A percentile compares a stretch with the other conserved stretches of the same genome.
Evolutionary conservation across 495 filamentous ascomycete species (phyloP).

Genomic region (Jackrogersella multiformis): DNA sequence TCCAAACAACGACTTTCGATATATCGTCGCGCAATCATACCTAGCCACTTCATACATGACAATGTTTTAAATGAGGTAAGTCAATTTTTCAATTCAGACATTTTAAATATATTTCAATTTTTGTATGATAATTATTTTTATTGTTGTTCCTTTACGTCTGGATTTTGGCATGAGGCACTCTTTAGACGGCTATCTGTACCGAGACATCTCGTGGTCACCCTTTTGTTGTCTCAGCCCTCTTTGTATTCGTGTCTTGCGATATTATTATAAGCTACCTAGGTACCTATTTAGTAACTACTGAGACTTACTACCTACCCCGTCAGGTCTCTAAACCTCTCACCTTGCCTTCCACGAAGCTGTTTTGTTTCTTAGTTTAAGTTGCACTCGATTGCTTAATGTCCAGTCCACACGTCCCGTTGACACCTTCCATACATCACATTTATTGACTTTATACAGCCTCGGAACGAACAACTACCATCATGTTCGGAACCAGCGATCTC

Average conservation of each 20-base stretch:
- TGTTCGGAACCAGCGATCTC: constrained; percentile 38
- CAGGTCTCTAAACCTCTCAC: constrained; percentile 16
- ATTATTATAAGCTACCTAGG: neutral
- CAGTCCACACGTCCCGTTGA: constrained; percentile 6
- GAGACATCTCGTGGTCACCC: neutral
- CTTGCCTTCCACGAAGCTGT: constrained; percentile 23
- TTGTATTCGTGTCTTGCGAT: constrained; percentile 17
- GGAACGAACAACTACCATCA: constrained; percentile 32
- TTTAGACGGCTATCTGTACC: neutral
- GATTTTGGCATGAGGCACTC: neutral
- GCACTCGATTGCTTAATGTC: constrained; percentile 14
- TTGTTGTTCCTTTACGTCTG: neutral
- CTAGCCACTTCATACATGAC: constrained; percentile 9
- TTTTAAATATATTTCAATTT: neutral
- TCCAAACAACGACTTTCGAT: too few species aligned
- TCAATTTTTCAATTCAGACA: neutral
- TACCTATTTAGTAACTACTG: too few species aligned
- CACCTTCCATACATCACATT: constrained; percentile 16
- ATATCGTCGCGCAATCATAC: neutral
- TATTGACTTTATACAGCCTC: constrained; percentile 33
- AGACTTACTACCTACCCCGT: constrained; percentile 6
- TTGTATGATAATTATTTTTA: neutral
- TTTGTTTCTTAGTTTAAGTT: constrained; percentile 8
- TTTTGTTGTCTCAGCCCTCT: constrained; percentile 31
- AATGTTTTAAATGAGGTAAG: constrained; percentile 29